These are phyloP conservation scores for Tillandsia leiboldiana DNA, from an alignment of 176 grass and related monocot genomes.

Conservation along the genomic window DNA sequence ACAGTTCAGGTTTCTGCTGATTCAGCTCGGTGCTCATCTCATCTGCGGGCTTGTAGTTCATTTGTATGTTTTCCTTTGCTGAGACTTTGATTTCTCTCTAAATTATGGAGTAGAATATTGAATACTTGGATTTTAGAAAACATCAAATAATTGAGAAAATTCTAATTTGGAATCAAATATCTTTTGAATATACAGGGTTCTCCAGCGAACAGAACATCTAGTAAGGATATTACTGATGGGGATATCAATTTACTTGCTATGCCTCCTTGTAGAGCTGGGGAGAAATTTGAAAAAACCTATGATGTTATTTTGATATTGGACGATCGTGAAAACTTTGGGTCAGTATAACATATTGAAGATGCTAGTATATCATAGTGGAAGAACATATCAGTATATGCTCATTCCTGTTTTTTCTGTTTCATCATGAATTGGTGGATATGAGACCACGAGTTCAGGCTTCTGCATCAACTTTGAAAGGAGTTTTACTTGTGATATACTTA, in stretches of 20 bases:
- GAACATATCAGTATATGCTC: not conserved
- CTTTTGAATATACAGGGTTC: slow-evolving; percentile 34
- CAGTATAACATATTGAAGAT: slow-evolving; percentile 18
- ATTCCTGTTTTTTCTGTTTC: not conserved
- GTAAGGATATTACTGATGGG: slow-evolving; percentile 16
- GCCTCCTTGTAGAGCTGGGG: slow-evolving; percentile 48
- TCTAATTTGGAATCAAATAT: not conserved
- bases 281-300: slow-evolving; percentile 70
- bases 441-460: no score
- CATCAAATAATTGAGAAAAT: not conserved
- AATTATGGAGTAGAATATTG: not conserved
- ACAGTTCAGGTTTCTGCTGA: slow-evolving; percentile 16
- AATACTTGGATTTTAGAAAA: not conserved
- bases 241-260: slow-evolving; percentile 44
- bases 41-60: slow-evolving; percentile 33
- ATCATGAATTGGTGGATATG: not conserved
- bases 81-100: not conserved
- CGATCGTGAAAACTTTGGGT: slow-evolving; percentile 87
- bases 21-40: slow-evolving; percentile 25
- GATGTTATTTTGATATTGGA: slow-evolving; percentile 84
- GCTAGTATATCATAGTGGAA: not conserved
- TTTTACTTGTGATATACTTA: no score
- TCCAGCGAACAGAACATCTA: slow-evolving; percentile 23
- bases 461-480: no score
- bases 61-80: slow-evolving; percentile 30